Evolutionary conservation across 164 flowering plant genomes (phyloP).

Genomic region (Aristolochia contorta): DNA sequence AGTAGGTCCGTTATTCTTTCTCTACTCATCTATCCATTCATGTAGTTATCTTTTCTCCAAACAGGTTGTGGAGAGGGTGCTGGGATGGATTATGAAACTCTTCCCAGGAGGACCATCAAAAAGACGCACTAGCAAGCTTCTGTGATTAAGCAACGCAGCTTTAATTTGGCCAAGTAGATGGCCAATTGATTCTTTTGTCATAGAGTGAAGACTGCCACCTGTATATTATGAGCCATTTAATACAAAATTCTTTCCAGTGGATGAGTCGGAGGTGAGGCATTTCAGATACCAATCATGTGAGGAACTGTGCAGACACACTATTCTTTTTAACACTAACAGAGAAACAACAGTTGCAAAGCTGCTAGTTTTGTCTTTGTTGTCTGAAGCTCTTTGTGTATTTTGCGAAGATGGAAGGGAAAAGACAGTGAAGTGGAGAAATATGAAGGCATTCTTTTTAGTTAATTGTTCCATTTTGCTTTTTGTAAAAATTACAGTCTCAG

Average conservation of each 20-base stretch:
- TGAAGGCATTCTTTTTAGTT: too few species aligned
- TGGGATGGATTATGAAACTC: conserved; percentile 98
- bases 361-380: too few species aligned
- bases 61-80: conserved; percentile 93
- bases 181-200: neutral
- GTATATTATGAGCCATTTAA: conserved; percentile 1
- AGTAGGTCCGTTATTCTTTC: neutral
- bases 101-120: conserved; percentile 92
- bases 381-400: too few species aligned
- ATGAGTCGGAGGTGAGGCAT: neutral
- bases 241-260: neutral
- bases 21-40: neutral
- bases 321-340: too few species aligned
- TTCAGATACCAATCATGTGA: too few species aligned
- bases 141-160: conserved; percentile 18
- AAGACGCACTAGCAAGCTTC: conserved; percentile 72
- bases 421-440: too few species aligned
- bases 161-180: neutral
- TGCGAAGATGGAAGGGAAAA: too few species aligned
- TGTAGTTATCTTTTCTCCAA: neutral
- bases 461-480: too few species aligned
- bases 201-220: neutral
- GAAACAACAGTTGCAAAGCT: too few species aligned
- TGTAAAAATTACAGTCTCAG: too few species aligned
- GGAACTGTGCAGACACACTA: too few species aligned